Conservation (phyloP, 441 rosid species). For the Corymbia calophylla region DNA sequence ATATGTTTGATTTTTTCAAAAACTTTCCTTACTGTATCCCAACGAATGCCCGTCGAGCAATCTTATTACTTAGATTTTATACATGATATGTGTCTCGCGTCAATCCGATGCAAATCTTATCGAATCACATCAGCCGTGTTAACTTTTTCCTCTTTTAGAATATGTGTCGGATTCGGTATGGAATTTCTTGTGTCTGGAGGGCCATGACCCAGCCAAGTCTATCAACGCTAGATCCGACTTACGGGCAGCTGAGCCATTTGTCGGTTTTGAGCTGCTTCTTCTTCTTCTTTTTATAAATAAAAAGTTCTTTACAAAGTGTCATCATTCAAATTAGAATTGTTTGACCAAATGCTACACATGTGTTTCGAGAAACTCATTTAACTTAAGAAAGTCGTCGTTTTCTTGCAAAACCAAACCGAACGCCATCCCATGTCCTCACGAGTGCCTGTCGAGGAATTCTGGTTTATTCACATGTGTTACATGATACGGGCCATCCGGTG, state of each 20-base stretch:
- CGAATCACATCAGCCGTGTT: too few species aligned
- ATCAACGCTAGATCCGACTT: accelerated
- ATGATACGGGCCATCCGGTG: neutral
- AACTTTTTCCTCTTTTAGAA: too few species aligned
- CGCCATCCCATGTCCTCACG: neutral
- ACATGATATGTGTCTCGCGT: too few species aligned
- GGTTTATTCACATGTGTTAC: neutral
- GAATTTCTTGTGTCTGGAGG: too few species aligned
- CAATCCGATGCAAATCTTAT: too few species aligned
- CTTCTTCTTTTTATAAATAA: too few species aligned
- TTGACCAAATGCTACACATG: too few species aligned
- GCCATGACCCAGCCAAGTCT: neutral
- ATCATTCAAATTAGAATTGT: neutral
- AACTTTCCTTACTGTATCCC: too few species aligned
- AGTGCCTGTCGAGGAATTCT: accelerated
- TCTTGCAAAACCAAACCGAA: neutral
- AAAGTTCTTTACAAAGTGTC: neutral
- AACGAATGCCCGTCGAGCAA: too few species aligned
- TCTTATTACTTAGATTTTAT: too few species aligned
- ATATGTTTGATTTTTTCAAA: too few species aligned
- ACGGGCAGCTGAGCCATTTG: accelerated
- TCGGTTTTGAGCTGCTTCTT: accelerated
- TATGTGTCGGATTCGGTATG: too few species aligned
- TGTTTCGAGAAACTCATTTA: neutral
- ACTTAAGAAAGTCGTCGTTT: neutral